A percentile compares a stretch with the other conserved stretches of the same genome.
phyloP scores from a whole-genome alignment of 495 filamentous ascomycete genomes.

The Xylaria castorea region DNA sequence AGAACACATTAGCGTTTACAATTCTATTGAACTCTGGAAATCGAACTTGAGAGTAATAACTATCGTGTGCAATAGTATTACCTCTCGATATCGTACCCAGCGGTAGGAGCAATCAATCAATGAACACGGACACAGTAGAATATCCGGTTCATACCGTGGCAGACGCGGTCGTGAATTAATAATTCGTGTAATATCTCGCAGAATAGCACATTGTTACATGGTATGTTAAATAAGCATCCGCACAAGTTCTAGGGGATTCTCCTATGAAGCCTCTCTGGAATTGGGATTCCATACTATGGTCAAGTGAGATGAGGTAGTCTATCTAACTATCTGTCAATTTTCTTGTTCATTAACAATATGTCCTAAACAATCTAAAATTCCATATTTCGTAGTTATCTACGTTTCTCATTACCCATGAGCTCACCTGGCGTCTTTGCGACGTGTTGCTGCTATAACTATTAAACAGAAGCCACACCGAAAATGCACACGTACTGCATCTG shows the following conservation, averaged over 20 bases:
- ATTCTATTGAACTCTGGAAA: not conserved
- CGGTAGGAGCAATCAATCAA: too few relatives aligned
- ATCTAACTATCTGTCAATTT: not conserved
- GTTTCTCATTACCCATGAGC: too few relatives aligned
- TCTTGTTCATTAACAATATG: not conserved
- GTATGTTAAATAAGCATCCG: not conserved
- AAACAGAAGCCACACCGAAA: not conserved
- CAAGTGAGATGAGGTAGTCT: not conserved
- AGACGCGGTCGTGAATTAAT: not conserved
- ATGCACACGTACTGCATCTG: not conserved
- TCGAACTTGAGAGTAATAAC: not conserved
- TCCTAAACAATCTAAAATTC: not conserved
- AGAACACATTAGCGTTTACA: not conserved
- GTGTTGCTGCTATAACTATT: not conserved
- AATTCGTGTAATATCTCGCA: not conserved
- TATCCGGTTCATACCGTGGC: not conserved
- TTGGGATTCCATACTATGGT: not conserved
- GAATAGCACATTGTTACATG: not conserved
- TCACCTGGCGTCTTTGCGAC: not conserved
- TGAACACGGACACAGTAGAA: not conserved
- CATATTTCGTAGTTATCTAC: not conserved
- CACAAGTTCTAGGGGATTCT: not conserved
- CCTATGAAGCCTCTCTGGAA: not conserved
- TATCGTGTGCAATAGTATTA: not conserved
- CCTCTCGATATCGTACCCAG: not conserved